A percentile compares a stretch with the other conserved stretches of the same genome.
phyloP scores from a whole-genome alignment of 1,284 basidiomycete species.

The Marasmius oreades region DNA sequence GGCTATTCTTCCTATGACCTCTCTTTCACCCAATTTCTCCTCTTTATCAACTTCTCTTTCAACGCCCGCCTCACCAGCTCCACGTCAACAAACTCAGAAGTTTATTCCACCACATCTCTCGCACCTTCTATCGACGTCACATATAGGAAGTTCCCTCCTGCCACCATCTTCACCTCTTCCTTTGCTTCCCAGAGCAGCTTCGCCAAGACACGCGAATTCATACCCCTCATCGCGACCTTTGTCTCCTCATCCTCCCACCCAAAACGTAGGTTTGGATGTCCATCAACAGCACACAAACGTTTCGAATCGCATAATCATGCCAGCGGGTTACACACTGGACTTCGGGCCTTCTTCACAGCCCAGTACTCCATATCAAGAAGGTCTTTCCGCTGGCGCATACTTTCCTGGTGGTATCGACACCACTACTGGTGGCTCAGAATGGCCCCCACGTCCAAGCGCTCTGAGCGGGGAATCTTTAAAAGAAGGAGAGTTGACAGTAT shows the following conservation, averaged over 20 bases:
- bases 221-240: conserved; percentile 7
- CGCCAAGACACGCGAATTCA: not conserved
- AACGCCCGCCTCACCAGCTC: not conserved
- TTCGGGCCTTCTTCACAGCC: conserved; percentile 34
- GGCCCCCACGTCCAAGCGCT: not conserved
- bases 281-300: not conserved
- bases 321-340: conserved; percentile 28
- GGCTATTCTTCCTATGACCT: conserved; percentile 23
- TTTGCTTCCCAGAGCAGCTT: not conserved
- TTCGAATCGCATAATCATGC: conserved; percentile 29
- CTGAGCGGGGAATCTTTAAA: not conserved
- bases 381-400: not conserved
- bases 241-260: not conserved
- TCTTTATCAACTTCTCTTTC: conserved; percentile 1
- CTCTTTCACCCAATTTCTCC: conserved; percentile 20
- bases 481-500: not conserved
- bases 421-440: not conserved
- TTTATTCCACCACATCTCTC: conserved; percentile 21
- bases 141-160: not conserved
- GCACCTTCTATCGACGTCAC: conserved; percentile 23
- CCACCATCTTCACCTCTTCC: not conserved
- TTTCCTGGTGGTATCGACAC: not conserved
- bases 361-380: conserved; percentile 36
- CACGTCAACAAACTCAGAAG: conserved; percentile 2
- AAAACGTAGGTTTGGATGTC: too few species aligned